phyloP scores from a whole-genome alignment of 176 grass and related monocot genomes.

The maize (Zea mays) region DNA sequence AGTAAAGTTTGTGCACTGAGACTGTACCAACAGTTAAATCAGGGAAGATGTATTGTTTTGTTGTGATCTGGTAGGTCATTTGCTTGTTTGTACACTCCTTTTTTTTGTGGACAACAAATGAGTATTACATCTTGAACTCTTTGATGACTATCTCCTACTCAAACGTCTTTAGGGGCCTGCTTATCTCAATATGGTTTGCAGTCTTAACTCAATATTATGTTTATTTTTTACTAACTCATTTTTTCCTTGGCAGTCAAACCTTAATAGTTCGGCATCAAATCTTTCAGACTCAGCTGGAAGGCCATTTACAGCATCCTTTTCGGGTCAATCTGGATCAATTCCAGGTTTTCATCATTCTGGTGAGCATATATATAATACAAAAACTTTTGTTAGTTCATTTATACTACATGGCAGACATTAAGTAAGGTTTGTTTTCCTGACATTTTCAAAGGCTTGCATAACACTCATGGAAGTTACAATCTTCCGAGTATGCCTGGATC shows the following conservation, averaged over 20 bases:
- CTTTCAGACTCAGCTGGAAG: constrained; percentile 81
- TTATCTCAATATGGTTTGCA: neutral
- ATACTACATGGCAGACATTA: neutral
- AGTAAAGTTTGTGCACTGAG: neutral
- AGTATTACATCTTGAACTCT: neutral
- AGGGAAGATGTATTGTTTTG: neutral
- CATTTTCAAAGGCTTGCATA: constrained; percentile 70
- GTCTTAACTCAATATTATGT: neutral
- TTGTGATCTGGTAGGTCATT: constrained; percentile 1
- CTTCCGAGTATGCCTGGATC: constrained; percentile 82
- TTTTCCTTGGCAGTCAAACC: constrained; percentile 59
- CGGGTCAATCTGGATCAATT: constrained; percentile 69
- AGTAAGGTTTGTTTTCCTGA: constrained; percentile 27
- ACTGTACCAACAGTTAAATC: neutral
- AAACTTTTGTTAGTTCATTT: constrained; percentile 2
- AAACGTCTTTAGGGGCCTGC: neutral
- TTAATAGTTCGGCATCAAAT: constrained; percentile 76
- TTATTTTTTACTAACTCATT: neutral
- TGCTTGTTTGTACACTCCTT: neutral
- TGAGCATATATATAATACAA: constrained; percentile 40
- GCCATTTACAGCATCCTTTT: constrained; percentile 72
- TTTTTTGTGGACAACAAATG: neutral
- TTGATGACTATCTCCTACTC: constrained; percentile 2
- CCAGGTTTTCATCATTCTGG: constrained; percentile 90
- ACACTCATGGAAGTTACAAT: constrained; percentile 79